Percentiles rank a stretch among this genome's conserved stretches.
These are phyloP conservation scores for Ophiostoma ulmi DNA, from an alignment of 2,329 filamentous ascomycete species.

Conservation along the genomic window DNA sequence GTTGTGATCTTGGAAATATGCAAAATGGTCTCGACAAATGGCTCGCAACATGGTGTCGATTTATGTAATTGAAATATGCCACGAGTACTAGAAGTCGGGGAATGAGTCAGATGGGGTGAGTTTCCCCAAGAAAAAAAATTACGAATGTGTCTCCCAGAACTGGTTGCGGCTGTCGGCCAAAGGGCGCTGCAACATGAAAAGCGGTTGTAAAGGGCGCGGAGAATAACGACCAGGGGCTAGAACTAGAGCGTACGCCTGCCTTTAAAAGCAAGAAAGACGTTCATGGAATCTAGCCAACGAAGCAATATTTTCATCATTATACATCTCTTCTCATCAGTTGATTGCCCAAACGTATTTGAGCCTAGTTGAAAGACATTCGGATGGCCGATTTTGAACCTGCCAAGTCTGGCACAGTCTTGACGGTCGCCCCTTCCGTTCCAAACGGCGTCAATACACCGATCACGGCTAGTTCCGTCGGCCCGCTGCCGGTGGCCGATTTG, in stretches of 20 bases:
- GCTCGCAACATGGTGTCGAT: background rate
- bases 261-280: background rate
- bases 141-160: background rate
- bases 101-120: background rate
- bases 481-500: background rate
- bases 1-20: background rate
- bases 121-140: background rate
- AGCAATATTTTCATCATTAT: background rate
- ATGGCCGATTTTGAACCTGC: background rate
- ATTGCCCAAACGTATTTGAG: background rate
- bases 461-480: constrained; percentile 11
- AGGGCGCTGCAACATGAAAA: background rate
- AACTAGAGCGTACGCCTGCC: background rate
- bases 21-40: background rate
- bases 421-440: constrained; percentile 14
- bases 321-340: background rate
- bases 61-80: background rate
- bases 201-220: background rate
- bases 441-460: background rate
- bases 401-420: background rate
- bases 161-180: background rate
- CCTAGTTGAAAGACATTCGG: background rate
- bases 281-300: background rate
- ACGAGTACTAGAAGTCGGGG: background rate
- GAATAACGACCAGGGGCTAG: background rate